Conservation (phyloP, 2,329 filamentous ascomycete species). For the Diaporthe eres region DNA sequence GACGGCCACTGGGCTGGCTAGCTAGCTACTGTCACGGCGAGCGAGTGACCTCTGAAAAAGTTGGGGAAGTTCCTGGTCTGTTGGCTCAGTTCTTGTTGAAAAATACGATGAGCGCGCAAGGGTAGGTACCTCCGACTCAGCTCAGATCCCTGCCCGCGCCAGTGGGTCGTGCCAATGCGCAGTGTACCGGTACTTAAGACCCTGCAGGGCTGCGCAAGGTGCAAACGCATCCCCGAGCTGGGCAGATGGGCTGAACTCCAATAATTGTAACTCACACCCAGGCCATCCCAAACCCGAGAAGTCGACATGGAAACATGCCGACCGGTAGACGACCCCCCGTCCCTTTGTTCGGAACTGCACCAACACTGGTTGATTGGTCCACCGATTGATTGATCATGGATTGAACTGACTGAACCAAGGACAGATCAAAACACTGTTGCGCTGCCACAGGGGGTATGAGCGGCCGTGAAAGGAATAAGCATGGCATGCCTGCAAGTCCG, state of each 20-base stretch:
- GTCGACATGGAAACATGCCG: not conserved
- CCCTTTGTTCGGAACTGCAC: not conserved
- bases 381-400: not conserved
- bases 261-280: not conserved
- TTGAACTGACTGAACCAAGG: not conserved
- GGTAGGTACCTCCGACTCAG: constrained; percentile 32
- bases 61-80: constrained; percentile 49
- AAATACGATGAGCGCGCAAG: constrained; percentile 38
- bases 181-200: constrained; percentile 41
- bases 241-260: constrained; percentile 14
- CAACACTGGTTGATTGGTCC: not conserved
- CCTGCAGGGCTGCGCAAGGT: constrained; percentile 9
- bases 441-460: not conserved
- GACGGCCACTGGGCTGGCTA: constrained; percentile 3
- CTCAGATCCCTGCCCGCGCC: constrained; percentile 33
- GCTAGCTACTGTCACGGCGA: constrained; percentile 10
- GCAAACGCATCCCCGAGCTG: constrained; percentile 20
- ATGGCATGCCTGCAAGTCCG: not conserved
- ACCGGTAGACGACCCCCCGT: not conserved
- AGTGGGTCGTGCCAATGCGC: not conserved
- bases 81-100: constrained; percentile 49
- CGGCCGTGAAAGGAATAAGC: not conserved
- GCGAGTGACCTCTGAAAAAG: constrained; percentile 44
- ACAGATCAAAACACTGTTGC: not conserved
- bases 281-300: not conserved